phyloP scores from a whole-genome alignment of 1,139 yeast genomes.

The Kazachstania sp. region DNA sequence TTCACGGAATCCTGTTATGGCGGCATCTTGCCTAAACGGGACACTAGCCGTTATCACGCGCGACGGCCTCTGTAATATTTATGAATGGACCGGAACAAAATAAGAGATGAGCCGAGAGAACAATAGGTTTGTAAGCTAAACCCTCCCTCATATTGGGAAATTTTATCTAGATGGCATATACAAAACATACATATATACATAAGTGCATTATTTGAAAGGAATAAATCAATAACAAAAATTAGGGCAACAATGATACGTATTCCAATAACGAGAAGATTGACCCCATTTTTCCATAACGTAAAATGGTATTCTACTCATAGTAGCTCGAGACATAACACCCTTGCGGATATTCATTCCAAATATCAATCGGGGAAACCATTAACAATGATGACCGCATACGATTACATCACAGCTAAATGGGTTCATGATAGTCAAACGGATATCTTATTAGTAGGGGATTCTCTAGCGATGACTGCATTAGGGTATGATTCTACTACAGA shows the following conservation, averaged over 20 bases:
- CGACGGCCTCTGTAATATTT: conserved; percentile 33
- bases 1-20: conserved; percentile 38
- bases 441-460: conserved; percentile 77
- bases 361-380: conserved; percentile 32
- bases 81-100: conserved; percentile 19
- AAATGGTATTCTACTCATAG: conserved; percentile 4
- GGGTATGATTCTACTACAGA: conserved; percentile 77
- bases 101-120: background rate
- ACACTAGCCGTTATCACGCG: conserved; percentile 40
- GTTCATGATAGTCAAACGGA: conserved; percentile 68
- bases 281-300: no score
- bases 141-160: no score
- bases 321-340: conserved; percentile 11
- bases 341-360: conserved; percentile 19
- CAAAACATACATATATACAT: no score
- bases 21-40: conserved; percentile 37
- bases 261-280: background rate
- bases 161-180: no score
- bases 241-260: background rate
- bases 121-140: no score
- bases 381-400: conserved; percentile 79
- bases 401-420: conserved; percentile 64
- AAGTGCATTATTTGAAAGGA: no score
- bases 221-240: no score
- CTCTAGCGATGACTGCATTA: conserved; percentile 82